Evolutionary conservation across 1,284 basidiomycete genomes (phyloP).

Genomic region (Afroboletus lepidellus): DNA sequence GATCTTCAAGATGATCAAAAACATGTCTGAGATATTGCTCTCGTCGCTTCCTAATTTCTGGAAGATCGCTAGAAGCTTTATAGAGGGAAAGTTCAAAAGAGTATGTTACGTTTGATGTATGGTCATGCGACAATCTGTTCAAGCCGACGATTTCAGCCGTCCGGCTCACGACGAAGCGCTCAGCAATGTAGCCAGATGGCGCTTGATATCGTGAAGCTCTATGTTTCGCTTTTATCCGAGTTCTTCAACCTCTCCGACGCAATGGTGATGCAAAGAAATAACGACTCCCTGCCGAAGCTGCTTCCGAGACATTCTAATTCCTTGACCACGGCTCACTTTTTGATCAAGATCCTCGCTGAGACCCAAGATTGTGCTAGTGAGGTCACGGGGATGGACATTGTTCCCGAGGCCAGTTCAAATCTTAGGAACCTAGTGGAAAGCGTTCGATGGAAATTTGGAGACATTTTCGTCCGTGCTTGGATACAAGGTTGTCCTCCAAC

Average conservation of each 20-base stretch:
- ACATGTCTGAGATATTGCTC: constrained; percentile 66
- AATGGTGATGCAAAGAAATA: constrained; percentile 47
- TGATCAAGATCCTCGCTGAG: constrained; percentile 79
- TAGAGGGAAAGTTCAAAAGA: constrained; percentile 89
- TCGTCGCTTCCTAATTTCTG: constrained; percentile 88
- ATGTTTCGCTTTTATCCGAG: constrained; percentile 82
- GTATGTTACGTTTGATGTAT: constrained; percentile 41
- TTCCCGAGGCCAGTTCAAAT: constrained; percentile 66
- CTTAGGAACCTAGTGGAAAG: constrained; percentile 79
- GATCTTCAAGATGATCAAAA: constrained; percentile 71
- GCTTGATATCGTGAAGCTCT: constrained; percentile 85
- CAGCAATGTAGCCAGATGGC: constrained; percentile 90
- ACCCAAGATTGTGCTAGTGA: constrained; percentile 87
- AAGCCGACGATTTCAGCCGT: constrained; percentile 16
- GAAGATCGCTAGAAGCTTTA: constrained; percentile 87
- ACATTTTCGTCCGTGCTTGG: constrained; percentile 82
- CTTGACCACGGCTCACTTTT: constrained; percentile 79
- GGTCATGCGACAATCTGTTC: neutral
- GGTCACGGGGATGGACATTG: constrained; percentile 78
- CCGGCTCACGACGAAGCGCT: constrained; percentile 66
- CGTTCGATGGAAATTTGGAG: constrained; percentile 85
- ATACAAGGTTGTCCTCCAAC: constrained; percentile 58
- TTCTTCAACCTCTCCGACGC: constrained; percentile 89
- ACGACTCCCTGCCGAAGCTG: constrained; percentile 46
- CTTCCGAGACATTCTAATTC: constrained; percentile 80